phyloP scores from a whole-genome alignment of 1,139 yeast genomes.

The Geotrichum candidum region DNA sequence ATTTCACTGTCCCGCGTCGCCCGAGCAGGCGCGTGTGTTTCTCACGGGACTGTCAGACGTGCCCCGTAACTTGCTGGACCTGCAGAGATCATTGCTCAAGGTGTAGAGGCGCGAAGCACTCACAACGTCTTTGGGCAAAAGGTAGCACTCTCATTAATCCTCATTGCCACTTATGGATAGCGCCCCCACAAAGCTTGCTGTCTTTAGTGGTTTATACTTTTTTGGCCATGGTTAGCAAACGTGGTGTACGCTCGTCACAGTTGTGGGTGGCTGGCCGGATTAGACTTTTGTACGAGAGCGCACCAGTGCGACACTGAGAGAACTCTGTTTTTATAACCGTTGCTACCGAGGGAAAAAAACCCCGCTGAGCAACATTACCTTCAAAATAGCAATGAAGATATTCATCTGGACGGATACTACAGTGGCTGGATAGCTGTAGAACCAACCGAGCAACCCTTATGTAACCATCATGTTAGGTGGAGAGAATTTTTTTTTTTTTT shows the following conservation, averaged over 20 bases:
- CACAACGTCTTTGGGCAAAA: background rate
- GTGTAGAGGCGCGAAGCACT: background rate
- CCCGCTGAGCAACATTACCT: background rate
- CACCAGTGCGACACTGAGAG: background rate
- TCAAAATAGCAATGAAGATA: background rate
- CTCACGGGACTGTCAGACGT: conserved; percentile 5
- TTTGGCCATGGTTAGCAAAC: background rate
- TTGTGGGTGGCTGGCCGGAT: background rate
- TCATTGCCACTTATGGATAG: background rate
- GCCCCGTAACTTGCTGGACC: background rate
- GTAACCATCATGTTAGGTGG: background rate
- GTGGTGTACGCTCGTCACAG: background rate
- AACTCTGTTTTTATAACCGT: background rate
- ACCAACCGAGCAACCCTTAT: background rate
- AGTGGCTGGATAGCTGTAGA: background rate
- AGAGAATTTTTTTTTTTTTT: background rate
- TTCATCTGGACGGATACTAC: background rate
- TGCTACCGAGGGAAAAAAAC: background rate
- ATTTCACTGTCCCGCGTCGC: conserved; percentile 1
- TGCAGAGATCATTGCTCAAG: conserved; percentile 7
- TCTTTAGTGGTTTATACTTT: background rate
- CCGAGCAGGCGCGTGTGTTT: conserved; percentile 8
- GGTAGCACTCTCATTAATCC: background rate
- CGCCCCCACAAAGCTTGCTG: background rate
- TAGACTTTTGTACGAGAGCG: background rate